Base-by-base conservation (phyloP, 2,329 filamentous ascomycete species). In the Paecilomyces fulvus region DNA sequence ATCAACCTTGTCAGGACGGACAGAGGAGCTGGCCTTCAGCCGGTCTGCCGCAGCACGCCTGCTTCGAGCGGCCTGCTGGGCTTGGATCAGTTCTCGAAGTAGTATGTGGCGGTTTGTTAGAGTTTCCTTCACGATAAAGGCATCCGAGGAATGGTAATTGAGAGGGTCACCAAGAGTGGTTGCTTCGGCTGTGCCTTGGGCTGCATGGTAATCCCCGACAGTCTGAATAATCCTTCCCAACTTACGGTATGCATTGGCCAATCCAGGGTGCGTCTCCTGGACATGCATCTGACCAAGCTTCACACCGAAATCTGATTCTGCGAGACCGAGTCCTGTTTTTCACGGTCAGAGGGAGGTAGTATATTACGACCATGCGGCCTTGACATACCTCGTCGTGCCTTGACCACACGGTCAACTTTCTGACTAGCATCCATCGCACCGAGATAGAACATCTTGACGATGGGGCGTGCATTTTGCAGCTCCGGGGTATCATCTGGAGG, bases 71-170 rank as follows among this genome's bases (percentile, higher is more conserved):
- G 80, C 80, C 70, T 95, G 89, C 70, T 97, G 92, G 0, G 94
- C 92, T 73, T 96, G 90, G 25, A 95, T 77, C 58, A 97, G 85
- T 68, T 99, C 94, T 58, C 94, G 90, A 49, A 96, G 87, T 20
- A 99, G 82, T 60, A 99, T 96, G 75, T 99, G 94, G 11, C 94
- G 89, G 76, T 99, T 99, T 3, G 94, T 99, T 60, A 99, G 82
- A 10, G 92, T 96, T 71, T 99, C 94, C 74, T 99, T 99, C 63
- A 97, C 94, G 65, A 97, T 95, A 70, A 96, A 95, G 49, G 94
- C 90, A 72, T 99, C 94, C 56, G 90, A 87, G 49, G 91, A 96
- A 75, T 97, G 91, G 70, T 97, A 96, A 66, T 92, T 89, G 60
- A 99, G 85, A 10, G 94, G 90, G 65, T 99, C 94, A 50, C 90